Percentiles rank a stretch among this genome's conserved stretches.
phyloP scores from a whole-genome alignment of 148 eudicot species.

The Cornus kousa region DNA sequence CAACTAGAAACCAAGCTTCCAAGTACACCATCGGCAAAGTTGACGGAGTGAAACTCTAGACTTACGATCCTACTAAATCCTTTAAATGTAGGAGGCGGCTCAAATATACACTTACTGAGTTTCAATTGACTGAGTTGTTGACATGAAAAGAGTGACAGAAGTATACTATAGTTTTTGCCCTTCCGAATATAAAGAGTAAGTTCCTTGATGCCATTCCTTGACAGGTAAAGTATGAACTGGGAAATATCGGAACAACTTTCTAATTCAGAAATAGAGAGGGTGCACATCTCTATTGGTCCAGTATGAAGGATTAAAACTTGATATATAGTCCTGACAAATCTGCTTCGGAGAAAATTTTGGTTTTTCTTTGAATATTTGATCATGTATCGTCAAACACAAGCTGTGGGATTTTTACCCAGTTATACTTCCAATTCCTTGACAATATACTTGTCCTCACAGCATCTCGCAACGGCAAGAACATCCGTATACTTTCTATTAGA shows the following conservation, averaged over 20 bases:
- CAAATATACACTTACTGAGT: not conserved
- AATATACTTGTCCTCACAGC: conserved; percentile 44
- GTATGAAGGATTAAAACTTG: conserved; percentile 5
- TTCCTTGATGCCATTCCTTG: not conserved
- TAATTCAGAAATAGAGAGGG: not conserved
- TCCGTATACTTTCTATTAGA: conserved; percentile 24
- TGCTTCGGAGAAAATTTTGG: not conserved
- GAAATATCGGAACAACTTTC: not conserved
- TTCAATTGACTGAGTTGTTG: conserved; percentile 1
- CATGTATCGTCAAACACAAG: conserved; percentile 33
- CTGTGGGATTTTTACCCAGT: conserved; percentile 42
- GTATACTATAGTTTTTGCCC: not conserved
- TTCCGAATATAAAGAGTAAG: not conserved
- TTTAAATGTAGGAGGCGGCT: too few species aligned
- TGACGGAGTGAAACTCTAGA: not conserved
- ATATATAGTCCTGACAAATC: not conserved
- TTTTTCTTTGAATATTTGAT: too few species aligned
- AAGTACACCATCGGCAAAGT: too few species aligned
- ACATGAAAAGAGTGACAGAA: not conserved
- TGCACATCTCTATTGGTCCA: not conserved
- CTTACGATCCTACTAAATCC: conserved; percentile 14
- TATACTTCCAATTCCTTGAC: conserved; percentile 47
- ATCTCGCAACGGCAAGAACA: conserved; percentile 40
- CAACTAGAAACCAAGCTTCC: conserved; percentile 9
- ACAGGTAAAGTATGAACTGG: not conserved